These are phyloP conservation scores for Pestalotiopsis sp. DNA, from an alignment of 2,329 filamentous ascomycete species.

Conservation along the genomic window DNA sequence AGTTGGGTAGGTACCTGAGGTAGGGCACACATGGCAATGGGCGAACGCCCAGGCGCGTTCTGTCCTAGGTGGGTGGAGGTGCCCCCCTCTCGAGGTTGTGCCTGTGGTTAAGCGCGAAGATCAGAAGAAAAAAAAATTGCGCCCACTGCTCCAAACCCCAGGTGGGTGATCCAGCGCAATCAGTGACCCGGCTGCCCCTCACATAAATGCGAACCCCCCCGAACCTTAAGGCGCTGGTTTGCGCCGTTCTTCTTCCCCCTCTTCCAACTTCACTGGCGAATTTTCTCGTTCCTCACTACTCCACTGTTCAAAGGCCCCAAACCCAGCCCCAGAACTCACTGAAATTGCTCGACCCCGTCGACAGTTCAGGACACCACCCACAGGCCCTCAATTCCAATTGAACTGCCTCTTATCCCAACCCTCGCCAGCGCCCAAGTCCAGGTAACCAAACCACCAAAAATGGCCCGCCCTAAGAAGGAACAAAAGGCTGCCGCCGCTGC, in stretches of 20 bases:
- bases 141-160: background rate
- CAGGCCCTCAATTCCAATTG: background rate
- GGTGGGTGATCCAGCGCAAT: constrained; percentile 16
- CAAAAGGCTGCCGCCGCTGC: constrained; percentile 40
- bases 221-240: constrained; percentile 9
- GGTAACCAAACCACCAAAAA: constrained; percentile 23
- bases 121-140: constrained; percentile 8
- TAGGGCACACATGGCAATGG: background rate
- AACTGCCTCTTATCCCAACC: background rate
- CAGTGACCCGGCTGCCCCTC: constrained; percentile 7
- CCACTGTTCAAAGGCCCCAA: constrained; percentile 7
- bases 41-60: background rate
- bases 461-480: constrained; percentile 43
- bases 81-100: constrained; percentile 1
- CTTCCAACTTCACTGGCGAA: constrained; percentile 13
- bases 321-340: background rate
- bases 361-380: constrained; percentile 4
- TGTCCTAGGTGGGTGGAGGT: constrained; percentile 9
- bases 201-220: constrained; percentile 18
- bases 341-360: background rate
- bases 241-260: constrained; percentile 14
- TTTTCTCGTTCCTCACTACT: background rate
- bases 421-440: constrained; percentile 3
- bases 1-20: background rate
- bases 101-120: background rate